Percentiles rank a stretch among this genome's conserved stretches.
These are phyloP conservation scores for Irpex sp. DNA, from an alignment of 1,284 basidiomycete species.

Conservation along the genomic window DNA sequence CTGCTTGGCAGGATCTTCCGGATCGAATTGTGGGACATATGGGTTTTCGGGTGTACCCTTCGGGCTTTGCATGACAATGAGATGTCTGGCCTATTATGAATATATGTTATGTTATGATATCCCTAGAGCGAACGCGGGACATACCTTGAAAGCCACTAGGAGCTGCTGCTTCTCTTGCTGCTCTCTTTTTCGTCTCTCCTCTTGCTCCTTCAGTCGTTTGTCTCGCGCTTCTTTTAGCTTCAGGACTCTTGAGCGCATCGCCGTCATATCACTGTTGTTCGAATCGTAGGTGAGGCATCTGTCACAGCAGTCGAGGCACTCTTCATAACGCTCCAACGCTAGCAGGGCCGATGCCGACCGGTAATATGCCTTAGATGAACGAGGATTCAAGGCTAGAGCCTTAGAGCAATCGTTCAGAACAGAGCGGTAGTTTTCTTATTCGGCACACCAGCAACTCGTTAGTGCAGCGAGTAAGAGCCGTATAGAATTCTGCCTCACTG, in stretches of 20 bases:
- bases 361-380: slow-evolving; percentile 79
- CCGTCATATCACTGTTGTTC: slow-evolving; percentile 48
- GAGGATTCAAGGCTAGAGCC: slow-evolving; percentile 60
- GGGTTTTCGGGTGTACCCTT: slow-evolving; percentile 53
- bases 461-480: slow-evolving; percentile 9
- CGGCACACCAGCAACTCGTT: not conserved
- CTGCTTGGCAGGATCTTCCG: slow-evolving; percentile 48
- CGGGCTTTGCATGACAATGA: slow-evolving; percentile 55
- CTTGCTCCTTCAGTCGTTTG: slow-evolving; percentile 44
- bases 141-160: slow-evolving; percentile 58
- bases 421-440: slow-evolving; percentile 79
- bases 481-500: slow-evolving; percentile 41
- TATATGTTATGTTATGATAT: slow-evolving; percentile 7
- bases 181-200: slow-evolving; percentile 45
- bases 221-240: slow-evolving; percentile 47
- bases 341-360: slow-evolving; percentile 77
- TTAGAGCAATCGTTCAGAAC: slow-evolving; percentile 82
- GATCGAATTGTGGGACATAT: slow-evolving; percentile 60
- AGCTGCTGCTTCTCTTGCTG: slow-evolving; percentile 45
- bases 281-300: slow-evolving; percentile 61
- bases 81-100: slow-evolving; percentile 56
- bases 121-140: slow-evolving; percentile 15
- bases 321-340: slow-evolving; percentile 68
- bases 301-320: slow-evolving; percentile 77
- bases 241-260: slow-evolving; percentile 43